Base-by-base conservation (phyloP, 2,329 filamentous ascomycete genomes). In the Hysterium pulicare region DNA sequence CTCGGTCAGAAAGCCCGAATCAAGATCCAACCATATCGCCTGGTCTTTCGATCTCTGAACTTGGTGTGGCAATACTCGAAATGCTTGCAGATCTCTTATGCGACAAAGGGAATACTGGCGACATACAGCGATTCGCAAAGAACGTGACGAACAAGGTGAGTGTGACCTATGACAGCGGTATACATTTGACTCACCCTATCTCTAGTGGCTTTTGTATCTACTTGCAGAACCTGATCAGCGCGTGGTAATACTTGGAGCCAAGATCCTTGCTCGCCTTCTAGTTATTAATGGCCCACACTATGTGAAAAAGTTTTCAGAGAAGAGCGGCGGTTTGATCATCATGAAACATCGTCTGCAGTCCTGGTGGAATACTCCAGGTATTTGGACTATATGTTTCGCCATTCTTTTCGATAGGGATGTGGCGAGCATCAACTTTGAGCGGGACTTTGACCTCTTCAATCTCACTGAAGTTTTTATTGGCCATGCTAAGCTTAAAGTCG, bases 61-160 rank as follows among this genome's bases (percentile, higher is more conserved):
- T 95, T 28, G 90, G 88, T 6, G 76, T 83, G 28, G 82, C 79
- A 48, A 79, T 96, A 40, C 71, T 96, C 16, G 80, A 80, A 49
- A 82, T 95, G 68, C 91, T 93, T 58, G 79, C 85, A 6, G 77
- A 83, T 20, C 74, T 95, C 9, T 72, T 96, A 8, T 95, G 90
- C 57, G 82, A 87, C 47, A 81, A 81, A 54, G 77, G 77, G 17
- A 88, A 84, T 50, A 70, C 77, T 8, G 73, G 73, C 11, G 82
- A 85, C 47, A 86, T 95, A 42, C 82, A 84, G 59, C 93, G 90
- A 55, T 97, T 98, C 72, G 88, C 90, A 4, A 87, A 86, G 59
- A 94, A 91, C 1, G 91, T 98, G 7, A 96, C 91, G 17, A 95
- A 95, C 55, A 95, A 95, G 77, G 87, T 89, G 72, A 59, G 73